These are phyloP conservation scores for Kandelia obovata DNA, from an alignment of 345 rosid genomes.

Conservation along the genomic window DNA sequence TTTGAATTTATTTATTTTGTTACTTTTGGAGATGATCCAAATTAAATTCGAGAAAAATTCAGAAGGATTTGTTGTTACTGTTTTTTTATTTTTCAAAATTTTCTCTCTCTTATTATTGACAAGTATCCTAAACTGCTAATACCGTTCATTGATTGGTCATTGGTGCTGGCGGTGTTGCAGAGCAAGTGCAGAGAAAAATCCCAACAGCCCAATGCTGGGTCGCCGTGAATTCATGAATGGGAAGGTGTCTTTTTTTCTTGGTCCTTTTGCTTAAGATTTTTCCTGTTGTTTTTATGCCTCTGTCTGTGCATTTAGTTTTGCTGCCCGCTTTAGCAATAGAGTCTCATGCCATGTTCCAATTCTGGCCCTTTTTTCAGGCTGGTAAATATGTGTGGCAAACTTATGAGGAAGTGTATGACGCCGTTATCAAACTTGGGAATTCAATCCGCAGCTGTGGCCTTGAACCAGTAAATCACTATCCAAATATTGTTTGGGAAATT, in stretches of 20 bases:
- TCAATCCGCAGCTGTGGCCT: conserved; percentile 76
- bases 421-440: conserved; percentile 77
- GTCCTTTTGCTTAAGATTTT: not conserved
- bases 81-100: no score
- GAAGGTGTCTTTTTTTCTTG: conserved; percentile 37
- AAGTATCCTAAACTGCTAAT: not conserved
- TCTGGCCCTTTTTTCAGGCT: conserved; percentile 40
- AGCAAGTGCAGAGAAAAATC: conserved; percentile 72
- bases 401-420: conserved; percentile 70
- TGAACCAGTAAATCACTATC: conserved; percentile 50
- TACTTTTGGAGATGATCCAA: no score
- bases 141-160: not conserved
- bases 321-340: not conserved
- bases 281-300: not conserved
- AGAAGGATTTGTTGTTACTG: no score
- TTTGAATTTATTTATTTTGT: no score
- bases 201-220: conserved; percentile 84
- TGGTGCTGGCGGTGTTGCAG: conserved; percentile 32
- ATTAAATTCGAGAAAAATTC: no score
- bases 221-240: conserved; percentile 70
- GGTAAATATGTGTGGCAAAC: conserved; percentile 86
- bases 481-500: not conserved
- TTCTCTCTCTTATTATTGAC: not conserved
- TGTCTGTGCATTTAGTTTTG: not conserved
- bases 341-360: not conserved